phyloP scores from a whole-genome alignment of 208 protist species.

The Leishmania mexicana region DNA sequence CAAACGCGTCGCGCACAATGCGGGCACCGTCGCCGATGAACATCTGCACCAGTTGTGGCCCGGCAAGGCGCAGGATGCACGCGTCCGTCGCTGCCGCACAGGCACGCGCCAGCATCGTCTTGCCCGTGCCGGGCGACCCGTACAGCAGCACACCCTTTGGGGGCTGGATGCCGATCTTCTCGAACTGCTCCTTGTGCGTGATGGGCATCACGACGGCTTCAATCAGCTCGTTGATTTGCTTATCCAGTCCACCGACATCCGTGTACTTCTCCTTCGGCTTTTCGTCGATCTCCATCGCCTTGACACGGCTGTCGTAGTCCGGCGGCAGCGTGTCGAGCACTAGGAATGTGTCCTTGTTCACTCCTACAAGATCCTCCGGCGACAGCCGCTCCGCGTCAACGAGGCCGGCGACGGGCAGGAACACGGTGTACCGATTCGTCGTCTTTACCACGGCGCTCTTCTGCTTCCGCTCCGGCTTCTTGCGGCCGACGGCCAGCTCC shows the following conservation, averaged over 20 bases:
- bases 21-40: constrained; percentile 98
- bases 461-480: constrained; percentile 70
- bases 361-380: constrained; percentile 99
- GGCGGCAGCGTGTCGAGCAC: constrained; percentile 99
- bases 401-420: constrained; percentile 99
- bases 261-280: constrained; percentile 99
- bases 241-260: constrained; percentile 99
- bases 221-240: constrained; percentile 99
- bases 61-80: constrained; percentile 99
- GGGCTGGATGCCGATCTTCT: constrained; percentile 99
- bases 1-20: constrained; percentile 99
- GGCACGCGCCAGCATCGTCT: constrained; percentile 98
- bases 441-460: constrained; percentile 99
- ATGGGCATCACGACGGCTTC: constrained; percentile 99
- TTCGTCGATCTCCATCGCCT: constrained; percentile 99
- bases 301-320: constrained; percentile 99
- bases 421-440: constrained; percentile 99
- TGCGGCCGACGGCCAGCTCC: constrained; percentile 69
- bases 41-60: constrained; percentile 99
- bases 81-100: constrained; percentile 99
- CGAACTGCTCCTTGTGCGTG: constrained; percentile 98
- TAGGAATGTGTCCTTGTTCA: constrained; percentile 99
- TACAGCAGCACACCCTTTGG: constrained; percentile 98
- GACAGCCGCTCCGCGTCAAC: constrained; percentile 96
- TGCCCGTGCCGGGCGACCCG: constrained; percentile 98